Conservation (phyloP, 495 filamentous ascomycete genomes). For the Aspergillus sclerotioniger region DNA sequence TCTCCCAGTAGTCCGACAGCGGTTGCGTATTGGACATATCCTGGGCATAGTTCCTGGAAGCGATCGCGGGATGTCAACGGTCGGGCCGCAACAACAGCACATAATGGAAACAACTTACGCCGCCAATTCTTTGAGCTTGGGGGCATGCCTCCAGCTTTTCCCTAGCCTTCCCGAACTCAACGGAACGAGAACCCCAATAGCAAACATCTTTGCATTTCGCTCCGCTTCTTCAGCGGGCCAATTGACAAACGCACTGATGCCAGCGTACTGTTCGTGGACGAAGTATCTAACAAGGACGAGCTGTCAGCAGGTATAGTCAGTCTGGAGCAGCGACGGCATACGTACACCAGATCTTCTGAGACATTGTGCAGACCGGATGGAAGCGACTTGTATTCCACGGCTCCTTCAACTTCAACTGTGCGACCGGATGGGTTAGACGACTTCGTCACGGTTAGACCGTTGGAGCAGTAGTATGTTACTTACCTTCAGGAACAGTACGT, state of each 20-base stretch:
- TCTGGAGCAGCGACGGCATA: not conserved
- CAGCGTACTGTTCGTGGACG: conserved; percentile 79
- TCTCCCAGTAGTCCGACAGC: conserved; percentile 79
- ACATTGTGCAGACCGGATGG: conserved; percentile 92
- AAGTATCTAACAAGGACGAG: conserved; percentile 63
- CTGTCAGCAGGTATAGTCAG: conserved; percentile 6
- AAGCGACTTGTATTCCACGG: conserved; percentile 91
- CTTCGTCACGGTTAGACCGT: not conserved
- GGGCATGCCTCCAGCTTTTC: conserved; percentile 84
- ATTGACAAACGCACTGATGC: conserved; percentile 90
- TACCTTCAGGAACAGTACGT: conserved; percentile 60
- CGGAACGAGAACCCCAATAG: conserved; percentile 84
- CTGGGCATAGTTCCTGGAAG: conserved; percentile 32
- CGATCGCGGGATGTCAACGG: conserved; percentile 3
- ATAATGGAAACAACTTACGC: conserved; percentile 43
- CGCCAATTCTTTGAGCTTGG: conserved; percentile 71
- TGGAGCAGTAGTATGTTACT: conserved; percentile 20
- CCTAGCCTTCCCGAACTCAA: conserved; percentile 84
- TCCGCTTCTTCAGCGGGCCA: conserved; percentile 70
- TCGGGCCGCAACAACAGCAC: not conserved
- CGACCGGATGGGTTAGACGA: conserved; percentile 21
- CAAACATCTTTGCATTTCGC: conserved; percentile 88
- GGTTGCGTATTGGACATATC: conserved; percentile 50
- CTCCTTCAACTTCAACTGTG: conserved; percentile 77
- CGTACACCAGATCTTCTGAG: conserved; percentile 77